Percentiles rank a stretch among this genome's conserved stretches.
phyloP scores from a whole-genome alignment of 2,329 filamentous ascomycete genomes.

The Microdochium nivale region DNA sequence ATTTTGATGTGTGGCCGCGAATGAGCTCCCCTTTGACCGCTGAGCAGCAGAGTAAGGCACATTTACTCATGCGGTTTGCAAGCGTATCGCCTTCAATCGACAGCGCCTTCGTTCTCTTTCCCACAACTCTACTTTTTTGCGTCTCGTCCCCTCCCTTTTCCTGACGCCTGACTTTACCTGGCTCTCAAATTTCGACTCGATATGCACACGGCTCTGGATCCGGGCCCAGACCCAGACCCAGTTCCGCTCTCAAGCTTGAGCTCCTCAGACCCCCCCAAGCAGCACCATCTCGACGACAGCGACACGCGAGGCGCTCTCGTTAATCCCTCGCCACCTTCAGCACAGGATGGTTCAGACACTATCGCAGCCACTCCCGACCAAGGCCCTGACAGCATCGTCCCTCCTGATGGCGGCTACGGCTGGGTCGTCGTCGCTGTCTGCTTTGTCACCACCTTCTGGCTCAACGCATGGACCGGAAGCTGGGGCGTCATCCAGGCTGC shows the following conservation, averaged over 20 bases:
- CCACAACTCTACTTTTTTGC: not conserved
- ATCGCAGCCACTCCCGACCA: not conserved
- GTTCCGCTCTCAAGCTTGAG: not conserved
- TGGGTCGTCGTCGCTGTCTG: constrained; percentile 1
- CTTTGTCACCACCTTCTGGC: constrained; percentile 9
- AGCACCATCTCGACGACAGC: not conserved
- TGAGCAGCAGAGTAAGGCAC: no score
- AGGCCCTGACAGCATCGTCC: not conserved
- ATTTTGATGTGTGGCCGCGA: not conserved
- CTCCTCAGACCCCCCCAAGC: not conserved
- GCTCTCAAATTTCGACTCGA: not conserved
- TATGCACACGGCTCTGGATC: not conserved
- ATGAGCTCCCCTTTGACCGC: not conserved
- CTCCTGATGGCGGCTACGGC: not conserved
- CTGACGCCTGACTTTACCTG: not conserved
- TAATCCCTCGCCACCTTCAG: not conserved
- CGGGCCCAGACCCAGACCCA: not conserved
- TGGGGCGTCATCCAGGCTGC: constrained; percentile 14
- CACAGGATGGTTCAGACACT: not conserved
- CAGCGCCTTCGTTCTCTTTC: not conserved
- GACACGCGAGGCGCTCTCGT: not conserved
- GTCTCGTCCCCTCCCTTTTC: not conserved
- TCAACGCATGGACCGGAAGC: constrained; percentile 20
- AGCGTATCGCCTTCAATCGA: not conserved
- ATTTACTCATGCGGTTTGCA: not conserved